These are phyloP conservation scores for Vitis rupestris DNA, from an alignment of 164 flowering plant genomes.

Conservation along the genomic window DNA sequence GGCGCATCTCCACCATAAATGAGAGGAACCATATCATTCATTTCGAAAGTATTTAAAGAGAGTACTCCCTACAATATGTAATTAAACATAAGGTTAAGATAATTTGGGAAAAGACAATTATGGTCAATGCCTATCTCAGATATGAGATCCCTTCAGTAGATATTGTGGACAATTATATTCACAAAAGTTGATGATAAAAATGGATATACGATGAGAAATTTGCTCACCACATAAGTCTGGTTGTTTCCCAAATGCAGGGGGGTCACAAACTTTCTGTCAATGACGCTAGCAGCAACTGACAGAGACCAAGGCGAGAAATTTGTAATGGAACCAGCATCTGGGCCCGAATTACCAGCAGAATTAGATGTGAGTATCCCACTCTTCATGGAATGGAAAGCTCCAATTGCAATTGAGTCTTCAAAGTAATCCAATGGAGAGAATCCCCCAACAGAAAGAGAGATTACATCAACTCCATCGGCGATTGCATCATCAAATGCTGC, in stretches of 20 bases:
- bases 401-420: slow-evolving; percentile 24
- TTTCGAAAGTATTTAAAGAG: slow-evolving; percentile 7
- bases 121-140: too few species aligned
- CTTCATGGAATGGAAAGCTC: slow-evolving; percentile 16
- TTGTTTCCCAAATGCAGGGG: slow-evolving; percentile 24
- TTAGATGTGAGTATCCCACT: slow-evolving; percentile 23
- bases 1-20: slow-evolving; percentile 14
- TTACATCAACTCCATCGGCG: slow-evolving; percentile 27
- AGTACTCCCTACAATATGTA: slow-evolving; percentile 3
- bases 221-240: slow-evolving; percentile 16
- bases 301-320: slow-evolving; percentile 30
- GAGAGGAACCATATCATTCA: neutral
- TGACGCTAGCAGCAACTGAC: slow-evolving; percentile 34
- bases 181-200: too few species aligned
- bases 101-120: neutral
- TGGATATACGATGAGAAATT: too few species aligned
- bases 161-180: too few species aligned
- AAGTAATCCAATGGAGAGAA: neutral
- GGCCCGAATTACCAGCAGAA: slow-evolving; percentile 36
- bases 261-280: slow-evolving; percentile 21
- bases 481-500: slow-evolving; percentile 28
- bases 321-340: neutral
- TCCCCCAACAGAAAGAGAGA: slow-evolving; percentile 18
- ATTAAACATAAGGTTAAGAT: neutral
- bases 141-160: too few species aligned